These are phyloP conservation scores for Starmerella roubikii DNA, from an alignment of 805 yeast genomes.

Conservation along the genomic window DNA sequence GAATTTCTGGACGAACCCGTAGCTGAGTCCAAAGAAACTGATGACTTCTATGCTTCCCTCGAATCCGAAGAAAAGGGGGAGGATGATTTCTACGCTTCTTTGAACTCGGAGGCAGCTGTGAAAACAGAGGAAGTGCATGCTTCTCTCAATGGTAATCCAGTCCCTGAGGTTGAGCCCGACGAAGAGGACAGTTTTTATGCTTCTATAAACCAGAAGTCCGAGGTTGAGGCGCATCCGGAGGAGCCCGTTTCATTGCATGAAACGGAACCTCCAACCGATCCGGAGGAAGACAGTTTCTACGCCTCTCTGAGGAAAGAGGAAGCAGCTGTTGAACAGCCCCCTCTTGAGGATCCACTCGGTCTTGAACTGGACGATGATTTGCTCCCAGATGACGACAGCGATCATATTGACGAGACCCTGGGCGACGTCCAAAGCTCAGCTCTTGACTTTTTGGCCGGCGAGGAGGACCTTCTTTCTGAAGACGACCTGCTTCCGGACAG, in stretches of 20 bases:
- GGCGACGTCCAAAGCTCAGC: neutral
- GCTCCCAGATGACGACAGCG: conserved; percentile 17
- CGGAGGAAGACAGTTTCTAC: no score
- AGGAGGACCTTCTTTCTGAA: conserved; percentile 26
- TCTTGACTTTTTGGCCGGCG: conserved; percentile 25
- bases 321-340: no score
- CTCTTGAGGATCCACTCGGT: neutral
- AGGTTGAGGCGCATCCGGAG: neutral
- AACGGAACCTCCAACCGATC: neutral
- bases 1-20: neutral
- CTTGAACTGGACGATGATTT: conserved; percentile 18
- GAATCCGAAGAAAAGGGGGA: neutral
- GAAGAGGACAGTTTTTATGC: neutral
- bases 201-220: neutral
- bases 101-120: neutral
- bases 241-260: neutral
- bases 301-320: no score
- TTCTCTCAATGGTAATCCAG: neutral
- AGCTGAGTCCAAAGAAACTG: neutral
- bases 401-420: neutral
- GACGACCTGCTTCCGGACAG: conserved; percentile 17
- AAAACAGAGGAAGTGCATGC: neutral
- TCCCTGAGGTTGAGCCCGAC: neutral
- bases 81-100: conserved; percentile 1
- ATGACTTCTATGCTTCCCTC: neutral